phyloP scores from a whole-genome alignment of 768 basidiomycete genomes.

The Xerocomellus dryophilus region DNA sequence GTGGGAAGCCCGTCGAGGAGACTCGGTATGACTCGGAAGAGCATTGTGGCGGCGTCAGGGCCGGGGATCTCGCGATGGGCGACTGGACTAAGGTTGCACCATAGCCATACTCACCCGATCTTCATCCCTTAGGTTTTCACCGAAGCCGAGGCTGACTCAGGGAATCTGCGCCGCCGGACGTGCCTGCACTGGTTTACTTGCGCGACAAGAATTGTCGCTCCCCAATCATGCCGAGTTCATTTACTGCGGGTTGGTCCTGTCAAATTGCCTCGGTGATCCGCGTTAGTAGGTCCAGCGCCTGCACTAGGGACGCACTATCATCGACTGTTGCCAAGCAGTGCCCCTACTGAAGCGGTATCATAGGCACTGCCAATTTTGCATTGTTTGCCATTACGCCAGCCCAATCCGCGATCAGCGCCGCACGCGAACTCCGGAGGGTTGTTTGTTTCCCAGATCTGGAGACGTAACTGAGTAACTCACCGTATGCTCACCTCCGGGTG shows the following conservation, averaged over 20 bases:
- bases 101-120: not conserved
- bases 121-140: no score
- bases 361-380: not conserved
- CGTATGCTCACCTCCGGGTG: not conserved
- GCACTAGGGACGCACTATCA: not conserved
- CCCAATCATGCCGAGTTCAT: not conserved
- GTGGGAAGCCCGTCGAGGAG: not conserved
- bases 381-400: not conserved
- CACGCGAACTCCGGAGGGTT: constrained; percentile 4
- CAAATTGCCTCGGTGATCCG: not conserved
- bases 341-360: not conserved
- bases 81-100: no score
- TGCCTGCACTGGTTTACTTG: not conserved
- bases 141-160: not conserved
- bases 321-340: constrained; percentile 1
- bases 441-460: not conserved
- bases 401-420: constrained; percentile 7
- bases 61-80: not conserved
- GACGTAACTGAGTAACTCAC: constrained; percentile 3
- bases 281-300: no score
- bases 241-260: not conserved
- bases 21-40: no score
- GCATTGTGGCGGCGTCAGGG: not conserved
- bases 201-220: no score
- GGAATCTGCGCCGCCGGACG: not conserved